Base-by-base conservation (phyloP, 2,329 filamentous ascomycete genomes). In the Ilyonectria robusta region DNA sequence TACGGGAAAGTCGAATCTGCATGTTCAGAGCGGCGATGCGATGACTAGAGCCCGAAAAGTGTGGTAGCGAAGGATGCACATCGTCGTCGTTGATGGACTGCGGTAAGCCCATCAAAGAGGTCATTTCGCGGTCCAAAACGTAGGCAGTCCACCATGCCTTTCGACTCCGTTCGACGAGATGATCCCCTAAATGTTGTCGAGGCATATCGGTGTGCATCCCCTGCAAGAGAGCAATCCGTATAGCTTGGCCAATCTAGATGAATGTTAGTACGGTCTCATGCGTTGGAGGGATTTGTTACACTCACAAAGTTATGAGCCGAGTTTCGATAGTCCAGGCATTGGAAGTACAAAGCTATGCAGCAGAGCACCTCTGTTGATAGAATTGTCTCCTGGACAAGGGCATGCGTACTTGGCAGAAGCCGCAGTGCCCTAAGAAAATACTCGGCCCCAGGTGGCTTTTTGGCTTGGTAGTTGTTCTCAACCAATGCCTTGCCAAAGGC, bases 401-500 rank as follows among this genome's bases (percentile, higher is more conserved):
- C 78, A 21, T 78, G 80, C 2, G 81, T 76, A 44, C 84, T 82
- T 0, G 85, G 84, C 0, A 87, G 63, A 0, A 84, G 69, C 54
- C 82, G 78, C 57, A 87, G 78, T 0, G 83, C 84, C 44, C 82
- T 81, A 1, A 82, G 77, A 65, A 86, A 86, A 31, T 83, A 79
- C 6, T 85, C 84, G 0, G 81, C 80, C 0, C 86, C 86, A 0
- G 84, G 81, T 0, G 86, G 86, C 2, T 77, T 64, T 59, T 76
- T 78, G 0, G 77, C 76, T 8, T 79, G 76, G 4, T 72, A 75
- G 17, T 81, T 75, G 33, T 81, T 80, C 29, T 82, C 81, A 0
- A 84, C 80, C 35, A 89, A 86, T 0, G 84, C 85, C 68, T 88
- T 88, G 1, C 87, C 87, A 65, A 89, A 87, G 0, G 87, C 86